Percentiles rank a stretch among this genome's conserved stretches.
phyloP scores from a whole-genome alignment of 371 early-diverging fungal genomes.

The Mucor plumbeus region DNA sequence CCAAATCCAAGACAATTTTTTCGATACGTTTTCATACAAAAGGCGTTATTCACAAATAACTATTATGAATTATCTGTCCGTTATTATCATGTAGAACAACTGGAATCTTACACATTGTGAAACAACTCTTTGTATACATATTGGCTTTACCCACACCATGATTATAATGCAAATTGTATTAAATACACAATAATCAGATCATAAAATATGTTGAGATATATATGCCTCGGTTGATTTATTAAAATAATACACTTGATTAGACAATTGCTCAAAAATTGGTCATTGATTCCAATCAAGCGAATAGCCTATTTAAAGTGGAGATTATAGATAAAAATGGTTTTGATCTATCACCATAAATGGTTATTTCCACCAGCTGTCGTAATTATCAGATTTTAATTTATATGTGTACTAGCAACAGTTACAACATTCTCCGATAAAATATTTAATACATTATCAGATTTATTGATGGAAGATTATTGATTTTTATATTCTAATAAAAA shows the following conservation, averaged over 20 bases:
- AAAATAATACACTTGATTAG: background rate
- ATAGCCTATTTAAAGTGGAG: background rate
- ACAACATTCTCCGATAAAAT: too few species aligned
- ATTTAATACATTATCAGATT: too few species aligned
- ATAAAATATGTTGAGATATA: background rate
- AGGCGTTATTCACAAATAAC: too few species aligned
- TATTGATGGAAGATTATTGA: too few species aligned
- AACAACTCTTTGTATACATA: too few species aligned
- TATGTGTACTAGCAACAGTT: too few species aligned
- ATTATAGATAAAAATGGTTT: background rate
- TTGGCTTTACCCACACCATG: too few species aligned
- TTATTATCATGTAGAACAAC: background rate
- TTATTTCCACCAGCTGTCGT: background rate
- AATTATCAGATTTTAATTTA: slow-evolving; percentile 1
- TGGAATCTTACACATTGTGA: background rate
- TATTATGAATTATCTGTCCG: too few species aligned
- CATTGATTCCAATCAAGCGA: background rate
- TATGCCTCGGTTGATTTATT: background rate
- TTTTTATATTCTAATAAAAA: too few species aligned
- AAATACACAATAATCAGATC: background rate
- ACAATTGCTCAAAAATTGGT: background rate
- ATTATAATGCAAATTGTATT: background rate
- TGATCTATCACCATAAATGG: background rate
- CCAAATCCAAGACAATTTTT: too few species aligned
- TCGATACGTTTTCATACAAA: too few species aligned